Percentiles rank a stretch among this genome's conserved stretches.
These are phyloP conservation scores for Fusarium tricinctum DNA, from an alignment of 2,329 filamentous ascomycete species.

Conservation along the genomic window DNA sequence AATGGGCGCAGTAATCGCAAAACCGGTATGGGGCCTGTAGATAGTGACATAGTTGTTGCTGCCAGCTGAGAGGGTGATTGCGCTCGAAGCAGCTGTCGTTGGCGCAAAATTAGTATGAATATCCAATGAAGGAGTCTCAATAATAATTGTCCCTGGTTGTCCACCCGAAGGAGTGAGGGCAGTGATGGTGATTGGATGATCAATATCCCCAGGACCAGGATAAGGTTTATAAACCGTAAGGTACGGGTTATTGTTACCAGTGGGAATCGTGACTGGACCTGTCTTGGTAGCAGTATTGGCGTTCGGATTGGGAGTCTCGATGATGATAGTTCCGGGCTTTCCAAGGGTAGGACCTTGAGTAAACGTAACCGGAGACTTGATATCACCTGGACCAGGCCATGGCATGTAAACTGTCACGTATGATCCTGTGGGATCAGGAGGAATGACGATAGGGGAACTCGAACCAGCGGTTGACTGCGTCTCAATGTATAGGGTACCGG, in stretches of 20 bases:
- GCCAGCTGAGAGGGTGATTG: slow-evolving; percentile 15
- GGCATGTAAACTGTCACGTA: slow-evolving; percentile 35
- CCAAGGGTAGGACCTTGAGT: slow-evolving; percentile 29
- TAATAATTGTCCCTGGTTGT: slow-evolving; percentile 35
- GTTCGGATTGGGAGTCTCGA: slow-evolving; percentile 34
- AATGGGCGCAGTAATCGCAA: slow-evolving; percentile 29
- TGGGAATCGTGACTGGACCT: slow-evolving; percentile 25
- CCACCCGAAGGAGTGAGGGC: slow-evolving; percentile 22
- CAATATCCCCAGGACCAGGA: slow-evolving; percentile 36
- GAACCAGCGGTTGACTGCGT: slow-evolving; percentile 27
- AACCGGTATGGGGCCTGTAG: slow-evolving; percentile 33
- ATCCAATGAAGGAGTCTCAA: slow-evolving; percentile 33
- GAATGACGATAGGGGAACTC: slow-evolving; percentile 25
- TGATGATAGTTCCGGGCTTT: slow-evolving; percentile 33
- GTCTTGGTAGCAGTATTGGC: slow-evolving; percentile 27
- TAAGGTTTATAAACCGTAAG: slow-evolving; percentile 36
- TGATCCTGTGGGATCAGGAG: slow-evolving; percentile 26
- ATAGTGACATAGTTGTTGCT: slow-evolving; percentile 30
- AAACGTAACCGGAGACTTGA: slow-evolving; percentile 27
- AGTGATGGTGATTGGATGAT: slow-evolving; percentile 36
- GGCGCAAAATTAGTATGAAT: slow-evolving; percentile 34
- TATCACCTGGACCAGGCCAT: slow-evolving; percentile 29
- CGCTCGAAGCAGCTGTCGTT: slow-evolving; percentile 1
- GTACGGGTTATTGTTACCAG: slow-evolving; percentile 25
- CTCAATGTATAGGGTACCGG: slow-evolving; percentile 39